phyloP scores from a whole-genome alignment of 768 basidiomycete species.

The Russula abietina region DNA sequence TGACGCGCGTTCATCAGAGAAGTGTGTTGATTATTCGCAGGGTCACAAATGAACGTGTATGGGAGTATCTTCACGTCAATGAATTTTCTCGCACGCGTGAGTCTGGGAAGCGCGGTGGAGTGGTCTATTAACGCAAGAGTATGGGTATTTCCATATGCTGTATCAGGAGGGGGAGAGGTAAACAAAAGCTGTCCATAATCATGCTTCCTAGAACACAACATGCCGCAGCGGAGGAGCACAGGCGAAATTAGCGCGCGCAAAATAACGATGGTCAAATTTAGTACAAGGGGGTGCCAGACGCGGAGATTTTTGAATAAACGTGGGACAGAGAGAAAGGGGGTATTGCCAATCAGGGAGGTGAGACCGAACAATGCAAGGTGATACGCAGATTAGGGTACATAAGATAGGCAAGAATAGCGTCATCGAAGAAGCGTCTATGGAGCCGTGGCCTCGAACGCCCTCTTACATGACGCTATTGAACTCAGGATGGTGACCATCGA shows the following conservation, averaged over 20 bases:
- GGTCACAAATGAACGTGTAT: conserved; percentile 3
- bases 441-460: conserved; percentile 18
- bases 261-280: conserved; percentile 21
- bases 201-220: conserved; percentile 25
- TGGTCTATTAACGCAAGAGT: conserved; percentile 17
- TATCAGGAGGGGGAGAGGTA: conserved; percentile 8
- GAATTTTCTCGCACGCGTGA: conserved; percentile 12
- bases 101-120: conserved; percentile 14
- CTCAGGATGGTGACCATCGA: conserved; percentile 19
- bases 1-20: conserved; percentile 17
- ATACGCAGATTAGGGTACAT: conserved; percentile 23
- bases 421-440: conserved; percentile 17
- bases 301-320: conserved; percentile 22
- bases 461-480: conserved; percentile 25
- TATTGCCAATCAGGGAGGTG: conserved; percentile 22
- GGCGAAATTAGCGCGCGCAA: conserved; percentile 19
- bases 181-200: conserved; percentile 24
- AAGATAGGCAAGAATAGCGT: conserved; percentile 26
- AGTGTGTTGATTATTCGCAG: not conserved
- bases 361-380: conserved; percentile 16
- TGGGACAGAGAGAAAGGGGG: conserved; percentile 20
- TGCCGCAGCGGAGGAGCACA: conserved; percentile 13
- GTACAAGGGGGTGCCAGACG: conserved; percentile 20
- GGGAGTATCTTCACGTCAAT: not conserved
- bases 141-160: conserved; percentile 24